Evolutionary conservation across 176 grass and related monocot species (phyloP).

Genomic region (Poa pratensis): DNA sequence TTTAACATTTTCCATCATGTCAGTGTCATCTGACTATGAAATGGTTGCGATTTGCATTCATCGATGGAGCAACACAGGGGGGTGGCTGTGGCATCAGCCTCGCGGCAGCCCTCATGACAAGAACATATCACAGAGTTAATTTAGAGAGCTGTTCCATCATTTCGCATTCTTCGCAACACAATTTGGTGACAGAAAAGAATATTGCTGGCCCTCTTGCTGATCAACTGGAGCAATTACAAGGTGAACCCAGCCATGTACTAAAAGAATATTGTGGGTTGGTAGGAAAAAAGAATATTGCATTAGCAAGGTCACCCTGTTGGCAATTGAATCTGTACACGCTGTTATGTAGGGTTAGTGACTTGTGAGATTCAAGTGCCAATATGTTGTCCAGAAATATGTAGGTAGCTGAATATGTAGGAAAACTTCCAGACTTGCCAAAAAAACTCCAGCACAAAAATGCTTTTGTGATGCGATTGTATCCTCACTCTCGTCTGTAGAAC

Average conservation of each 20-base stretch:
- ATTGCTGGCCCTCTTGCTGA: constrained; percentile 20
- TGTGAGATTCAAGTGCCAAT: constrained; percentile 51
- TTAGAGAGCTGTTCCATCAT: constrained; percentile 45
- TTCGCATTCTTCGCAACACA: constrained; percentile 1
- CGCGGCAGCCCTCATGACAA: background rate
- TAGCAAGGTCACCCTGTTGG: constrained; percentile 38
- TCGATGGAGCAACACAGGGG: constrained; percentile 9
- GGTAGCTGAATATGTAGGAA: constrained; percentile 9
- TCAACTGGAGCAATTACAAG: constrained; percentile 25
- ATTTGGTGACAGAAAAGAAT: constrained; percentile 42
- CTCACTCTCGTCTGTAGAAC: constrained; percentile 76
- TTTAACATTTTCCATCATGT: constrained; percentile 24
- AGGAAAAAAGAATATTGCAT: constrained; percentile 46
- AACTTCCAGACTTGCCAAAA: constrained; percentile 15
- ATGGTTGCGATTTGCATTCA: constrained; percentile 1
- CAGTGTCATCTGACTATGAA: constrained; percentile 29
- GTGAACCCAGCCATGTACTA: constrained; percentile 36
- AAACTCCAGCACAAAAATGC: constrained; percentile 20
- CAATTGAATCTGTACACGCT: constrained; percentile 63
- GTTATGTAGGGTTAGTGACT: constrained; percentile 47
- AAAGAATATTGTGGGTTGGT: constrained; percentile 36
- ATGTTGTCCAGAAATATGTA: constrained; percentile 12
- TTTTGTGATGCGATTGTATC: background rate
- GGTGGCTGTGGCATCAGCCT: constrained; percentile 25
- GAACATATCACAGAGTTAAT: constrained; percentile 42